These are phyloP conservation scores for Ganoderma lingzhi DNA, from an alignment of 1,284 basidiomycete genomes.

Conservation along the genomic window DNA sequence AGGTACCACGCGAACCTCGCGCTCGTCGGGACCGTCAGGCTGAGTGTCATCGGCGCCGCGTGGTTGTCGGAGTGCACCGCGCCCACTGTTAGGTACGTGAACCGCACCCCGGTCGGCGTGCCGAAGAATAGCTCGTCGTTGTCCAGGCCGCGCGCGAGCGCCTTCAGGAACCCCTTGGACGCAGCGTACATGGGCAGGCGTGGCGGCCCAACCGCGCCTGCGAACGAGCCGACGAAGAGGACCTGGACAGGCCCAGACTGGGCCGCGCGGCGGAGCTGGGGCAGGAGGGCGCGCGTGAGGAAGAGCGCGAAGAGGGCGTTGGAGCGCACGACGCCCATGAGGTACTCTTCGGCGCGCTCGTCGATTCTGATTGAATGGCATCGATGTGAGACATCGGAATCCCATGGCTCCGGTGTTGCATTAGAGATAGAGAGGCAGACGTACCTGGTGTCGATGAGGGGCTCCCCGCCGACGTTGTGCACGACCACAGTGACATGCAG, in stretches of 20 bases:
- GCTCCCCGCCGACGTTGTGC: too few relatives aligned
- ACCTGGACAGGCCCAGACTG: constrained; percentile 36
- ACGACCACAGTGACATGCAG: too few relatives aligned
- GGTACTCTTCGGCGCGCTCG: constrained; percentile 30
- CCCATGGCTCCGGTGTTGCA: too few relatives aligned
- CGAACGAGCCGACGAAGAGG: constrained; percentile 38
- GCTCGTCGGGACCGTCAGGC: constrained; percentile 29
- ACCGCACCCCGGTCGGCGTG: constrained; percentile 34
- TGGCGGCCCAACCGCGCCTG: constrained; percentile 32
- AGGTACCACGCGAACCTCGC: constrained; percentile 33
- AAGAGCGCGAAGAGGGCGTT: constrained; percentile 39
- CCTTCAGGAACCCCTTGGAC: constrained; percentile 37
- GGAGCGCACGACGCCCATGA: constrained; percentile 30
- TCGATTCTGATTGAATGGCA: constrained; percentile 32
- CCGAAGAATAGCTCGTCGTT: constrained; percentile 36
- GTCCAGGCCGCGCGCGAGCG: constrained; percentile 37
- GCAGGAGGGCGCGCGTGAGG: constrained; percentile 40
- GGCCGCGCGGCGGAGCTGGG: constrained; percentile 35
- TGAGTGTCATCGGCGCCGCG: constrained; percentile 14
- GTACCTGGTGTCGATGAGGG: too few relatives aligned
- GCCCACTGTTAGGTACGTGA: constrained; percentile 36
- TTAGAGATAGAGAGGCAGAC: too few relatives aligned
- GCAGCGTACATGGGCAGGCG: constrained; percentile 38
- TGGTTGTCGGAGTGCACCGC: constrained; percentile 32
- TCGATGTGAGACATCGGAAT: too few relatives aligned